Conservation (phyloP, 2,329 filamentous ascomycete genomes). For the Ophiostoma ulmi region DNA sequence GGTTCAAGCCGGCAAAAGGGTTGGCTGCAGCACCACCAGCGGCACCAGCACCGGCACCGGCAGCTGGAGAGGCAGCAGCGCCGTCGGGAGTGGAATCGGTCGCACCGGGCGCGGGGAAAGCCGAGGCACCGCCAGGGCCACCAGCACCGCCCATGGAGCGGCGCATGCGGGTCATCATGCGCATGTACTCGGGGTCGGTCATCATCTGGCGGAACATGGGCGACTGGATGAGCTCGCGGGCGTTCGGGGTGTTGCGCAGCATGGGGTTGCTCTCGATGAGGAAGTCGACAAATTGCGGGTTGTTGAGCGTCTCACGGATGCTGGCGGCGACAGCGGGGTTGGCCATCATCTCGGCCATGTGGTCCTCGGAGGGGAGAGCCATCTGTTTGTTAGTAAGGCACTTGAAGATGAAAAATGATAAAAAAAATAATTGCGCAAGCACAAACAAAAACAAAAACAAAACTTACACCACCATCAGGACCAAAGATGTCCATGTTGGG, state of each 20-base stretch:
- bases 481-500: constrained; percentile 87
- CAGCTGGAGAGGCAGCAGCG: constrained; percentile 34
- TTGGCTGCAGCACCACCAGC: constrained; percentile 22
- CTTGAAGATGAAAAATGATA: background rate
- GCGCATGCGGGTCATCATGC: constrained; percentile 78
- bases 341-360: constrained; percentile 77
- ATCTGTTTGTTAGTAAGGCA: constrained; percentile 54
- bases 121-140: constrained; percentile 38
- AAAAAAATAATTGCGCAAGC: constrained; percentile 11
- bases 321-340: constrained; percentile 81
- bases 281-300: constrained; percentile 90
- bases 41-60: constrained; percentile 13
- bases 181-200: constrained; percentile 79
- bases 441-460: constrained; percentile 36
- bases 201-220: constrained; percentile 88
- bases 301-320: constrained; percentile 92
- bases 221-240: constrained; percentile 79
- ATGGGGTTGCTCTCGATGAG: constrained; percentile 90
- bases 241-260: constrained; percentile 66
- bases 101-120: constrained; percentile 85
- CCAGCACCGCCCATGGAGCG: constrained; percentile 57
- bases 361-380: constrained; percentile 79
- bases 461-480: constrained; percentile 83
- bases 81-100: constrained; percentile 76
- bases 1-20: constrained; percentile 26